Evolutionary conservation across 2,329 filamentous ascomycete species (phyloP).

Genomic region (Bipolaris zeicola): DNA sequence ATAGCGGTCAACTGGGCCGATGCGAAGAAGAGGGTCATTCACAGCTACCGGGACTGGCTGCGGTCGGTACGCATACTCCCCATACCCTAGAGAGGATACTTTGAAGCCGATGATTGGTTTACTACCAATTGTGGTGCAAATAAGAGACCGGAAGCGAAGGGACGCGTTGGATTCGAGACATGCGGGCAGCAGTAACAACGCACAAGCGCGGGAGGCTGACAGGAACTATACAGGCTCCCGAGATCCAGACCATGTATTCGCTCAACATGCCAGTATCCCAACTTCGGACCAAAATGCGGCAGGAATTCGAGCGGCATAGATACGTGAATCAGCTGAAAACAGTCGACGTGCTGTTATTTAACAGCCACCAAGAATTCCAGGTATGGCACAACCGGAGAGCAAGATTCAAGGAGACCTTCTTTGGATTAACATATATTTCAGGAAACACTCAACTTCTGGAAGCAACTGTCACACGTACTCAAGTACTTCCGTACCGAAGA

Average conservation of each 20-base stretch:
- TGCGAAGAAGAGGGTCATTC: constrained; percentile 83
- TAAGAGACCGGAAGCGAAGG: background rate
- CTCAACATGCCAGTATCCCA: constrained; percentile 84
- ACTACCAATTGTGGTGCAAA: background rate
- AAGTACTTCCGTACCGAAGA: constrained; percentile 94
- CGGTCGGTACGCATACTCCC: constrained; percentile 74
- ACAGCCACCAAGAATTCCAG: constrained; percentile 94
- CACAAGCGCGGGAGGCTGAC: constrained; percentile 17
- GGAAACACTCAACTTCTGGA: constrained; percentile 99
- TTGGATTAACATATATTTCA: constrained; percentile 47
- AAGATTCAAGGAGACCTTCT: background rate
- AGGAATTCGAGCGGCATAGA: constrained; percentile 96
- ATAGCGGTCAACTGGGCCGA: constrained; percentile 87
- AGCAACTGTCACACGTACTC: constrained; percentile 93
- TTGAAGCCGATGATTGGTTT: no score
- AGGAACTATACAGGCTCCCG: constrained; percentile 71
- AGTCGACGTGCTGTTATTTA: constrained; percentile 86
- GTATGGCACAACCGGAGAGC: constrained; percentile 54
- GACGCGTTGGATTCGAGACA: constrained; percentile 1
- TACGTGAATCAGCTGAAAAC: constrained; percentile 88
- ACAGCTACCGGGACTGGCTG: constrained; percentile 93
- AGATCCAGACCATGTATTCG: constrained; percentile 97
- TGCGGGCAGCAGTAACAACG: background rate
- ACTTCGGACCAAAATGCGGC: constrained; percentile 89
- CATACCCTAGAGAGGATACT: background rate